Evolutionary conservation across 1,284 basidiomycete species (phyloP), one percentile per base, ranked within the genome.

Genomic region (Ceratobasidium sp.): DNA sequence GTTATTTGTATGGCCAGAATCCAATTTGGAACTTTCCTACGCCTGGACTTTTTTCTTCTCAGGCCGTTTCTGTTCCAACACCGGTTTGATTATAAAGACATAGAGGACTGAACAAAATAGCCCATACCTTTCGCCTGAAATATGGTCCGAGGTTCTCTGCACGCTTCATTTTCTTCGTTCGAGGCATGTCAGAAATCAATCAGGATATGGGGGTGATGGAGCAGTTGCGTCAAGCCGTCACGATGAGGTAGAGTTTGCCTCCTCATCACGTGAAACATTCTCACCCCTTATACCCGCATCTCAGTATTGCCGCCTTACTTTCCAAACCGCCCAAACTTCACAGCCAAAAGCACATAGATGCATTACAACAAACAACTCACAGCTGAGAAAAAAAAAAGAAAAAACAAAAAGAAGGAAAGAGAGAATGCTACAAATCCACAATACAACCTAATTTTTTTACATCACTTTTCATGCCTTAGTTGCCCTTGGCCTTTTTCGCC

Each of bases 401-500:
- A 28, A 45, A 45, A 60, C 4, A 55, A 32, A 32, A 30, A 5
- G 26, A 59, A 14, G 30, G 23, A 45, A 45, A 6, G 45, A 43
- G 36, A 10, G 36, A 43, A 45, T 43, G 58, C 36, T 60, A 60
- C 58, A 60, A 32, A 60, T 60, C 39, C 58, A 45, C 16, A 16
- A 12, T 45, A 60, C 39, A 60, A 60, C 12, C 39, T 14, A 60
- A 28, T 60, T 60, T 60, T 59, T 59, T 41, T 32, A 34, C 32
- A 32, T 16, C 30, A 39, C 50, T n/a, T 23, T 30, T 10, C 57
- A 10, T 8, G 12, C 32, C 57, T 41, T 45, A 60, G 23, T 60
- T 60, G 34, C 58, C 58, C 58, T 60, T 60, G 58, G 58, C 34
- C 39, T 60, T 60, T n/a, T 60, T 60, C 58, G 58, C 58, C 58